Evolutionary conservation across 1,139 yeast genomes (phyloP).

Genomic region (Hyphopichia burtonii): DNA sequence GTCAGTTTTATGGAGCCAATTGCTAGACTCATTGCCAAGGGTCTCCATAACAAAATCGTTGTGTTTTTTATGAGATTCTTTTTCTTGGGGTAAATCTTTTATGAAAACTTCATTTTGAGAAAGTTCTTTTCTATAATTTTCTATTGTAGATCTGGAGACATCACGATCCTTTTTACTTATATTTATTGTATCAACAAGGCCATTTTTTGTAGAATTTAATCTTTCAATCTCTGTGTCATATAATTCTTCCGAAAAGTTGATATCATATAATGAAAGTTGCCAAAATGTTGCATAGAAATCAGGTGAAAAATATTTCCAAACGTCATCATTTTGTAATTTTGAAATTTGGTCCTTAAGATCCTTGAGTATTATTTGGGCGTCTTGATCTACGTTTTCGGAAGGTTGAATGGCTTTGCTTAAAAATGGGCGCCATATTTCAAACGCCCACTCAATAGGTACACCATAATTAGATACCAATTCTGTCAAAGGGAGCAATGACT

Average conservation of each 20-base stretch:
- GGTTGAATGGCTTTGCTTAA: conserved; percentile 20
- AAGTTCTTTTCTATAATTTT: conserved; percentile 28
- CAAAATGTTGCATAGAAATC: conserved; percentile 66
- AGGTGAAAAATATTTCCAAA: conserved; percentile 38
- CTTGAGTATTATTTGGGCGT: too few relatives aligned
- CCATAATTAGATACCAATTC: conserved; percentile 49
- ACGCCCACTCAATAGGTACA: conserved; percentile 67
- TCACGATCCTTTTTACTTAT: conserved; percentile 30
- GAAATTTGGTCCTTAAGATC: conserved; percentile 10
- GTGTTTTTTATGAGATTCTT: conserved; percentile 32
- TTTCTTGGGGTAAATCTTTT: conserved; percentile 25
- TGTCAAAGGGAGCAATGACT: conserved; percentile 42
- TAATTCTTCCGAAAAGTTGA: conserved; percentile 51
- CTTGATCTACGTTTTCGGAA: conserved; percentile 16
- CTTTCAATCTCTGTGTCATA: conserved; percentile 52
- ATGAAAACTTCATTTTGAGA: conserved; percentile 22
- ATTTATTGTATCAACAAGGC: conserved; percentile 30
- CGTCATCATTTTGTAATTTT: conserved; percentile 7
- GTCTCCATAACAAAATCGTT: conserved; percentile 10
- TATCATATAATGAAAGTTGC: conserved; percentile 74
- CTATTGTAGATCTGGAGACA: conserved; percentile 22
- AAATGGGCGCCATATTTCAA: conserved; percentile 72
- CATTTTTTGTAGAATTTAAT: conserved; percentile 32
- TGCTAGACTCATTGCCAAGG: conserved; percentile 14
- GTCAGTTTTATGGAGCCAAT: conserved; percentile 24